A percentile compares a stretch with the other conserved stretches of the same genome.
Conservation (phyloP, 306 rosid species). For the Amphicarpaea edgeworthii region DNA sequence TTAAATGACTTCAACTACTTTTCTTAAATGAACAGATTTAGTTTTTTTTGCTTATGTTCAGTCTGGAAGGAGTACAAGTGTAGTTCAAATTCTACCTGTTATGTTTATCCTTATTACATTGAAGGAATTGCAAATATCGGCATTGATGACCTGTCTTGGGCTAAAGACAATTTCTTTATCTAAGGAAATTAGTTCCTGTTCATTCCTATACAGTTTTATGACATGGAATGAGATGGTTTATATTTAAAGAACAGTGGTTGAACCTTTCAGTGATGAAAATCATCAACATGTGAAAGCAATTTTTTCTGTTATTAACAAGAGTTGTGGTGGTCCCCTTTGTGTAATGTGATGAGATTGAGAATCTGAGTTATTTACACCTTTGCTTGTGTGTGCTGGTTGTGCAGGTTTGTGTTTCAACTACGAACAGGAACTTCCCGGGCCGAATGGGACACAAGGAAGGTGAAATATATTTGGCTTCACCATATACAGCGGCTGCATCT, state of each 20-base stretch:
- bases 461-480: constrained; percentile 89
- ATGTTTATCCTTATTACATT: constrained; percentile 13
- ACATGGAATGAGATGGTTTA: neutral
- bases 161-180: constrained; percentile 11
- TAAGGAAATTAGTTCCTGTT: neutral
- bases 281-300: neutral
- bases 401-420: constrained; percentile 82
- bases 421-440: constrained; percentile 95
- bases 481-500: constrained; percentile 96
- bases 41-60: no score
- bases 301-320: neutral
- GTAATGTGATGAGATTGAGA: constrained; percentile 15
- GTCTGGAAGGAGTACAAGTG: no score
- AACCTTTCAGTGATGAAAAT: neutral
- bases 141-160: constrained; percentile 9
- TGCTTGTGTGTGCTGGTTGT: constrained; percentile 8
- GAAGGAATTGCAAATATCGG: constrained; percentile 3
- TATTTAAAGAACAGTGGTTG: neutral
- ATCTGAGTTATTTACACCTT: constrained; percentile 23
- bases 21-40: no score
- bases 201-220: neutral
- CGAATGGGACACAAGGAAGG: constrained; percentile 99
- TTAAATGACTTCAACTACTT: no score
- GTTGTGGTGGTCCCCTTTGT: constrained; percentile 13
- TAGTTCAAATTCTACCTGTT: constrained; percentile 26